A percentile compares a stretch with the other conserved stretches of the same genome.
Evolutionary conservation across 2,329 filamentous ascomycete genomes (phyloP).

Genomic region (Pseudocercospora crystallina): DNA sequence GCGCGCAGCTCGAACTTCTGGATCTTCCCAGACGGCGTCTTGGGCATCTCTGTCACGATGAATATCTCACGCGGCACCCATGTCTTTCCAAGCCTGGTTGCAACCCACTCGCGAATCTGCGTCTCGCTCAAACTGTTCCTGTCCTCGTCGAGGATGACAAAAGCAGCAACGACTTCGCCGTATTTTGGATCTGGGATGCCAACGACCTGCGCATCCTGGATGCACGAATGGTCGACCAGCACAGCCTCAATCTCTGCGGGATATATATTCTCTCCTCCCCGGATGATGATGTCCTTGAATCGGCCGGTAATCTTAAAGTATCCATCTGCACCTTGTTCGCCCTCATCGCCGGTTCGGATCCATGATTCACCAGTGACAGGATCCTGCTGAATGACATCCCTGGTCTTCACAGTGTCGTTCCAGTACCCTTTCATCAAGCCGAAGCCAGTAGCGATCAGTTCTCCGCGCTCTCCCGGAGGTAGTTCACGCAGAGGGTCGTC

Average conservation of each 20-base stretch:
- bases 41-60: conserved; percentile 1
- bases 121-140: background rate
- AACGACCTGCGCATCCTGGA: conserved; percentile 56
- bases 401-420: too few species aligned
- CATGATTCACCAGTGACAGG: too few species aligned
- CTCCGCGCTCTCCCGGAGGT: background rate
- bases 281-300: conserved; percentile 20
- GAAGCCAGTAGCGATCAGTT: background rate
- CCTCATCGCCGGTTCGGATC: too few species aligned
- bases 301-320: conserved; percentile 7
- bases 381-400: too few species aligned
- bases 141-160: conserved; percentile 50
- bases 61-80: background rate
- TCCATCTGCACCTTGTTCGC: too few species aligned
- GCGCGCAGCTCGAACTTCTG: conserved; percentile 4
- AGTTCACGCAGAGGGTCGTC: background rate
- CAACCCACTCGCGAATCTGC: background rate
- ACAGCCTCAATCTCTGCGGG: conserved; percentile 11
- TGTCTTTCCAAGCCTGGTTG: background rate
- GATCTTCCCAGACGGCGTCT: background rate
- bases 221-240: background rate
- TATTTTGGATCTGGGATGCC: conserved; percentile 78
- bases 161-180: conserved; percentile 83
- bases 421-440: too few species aligned
- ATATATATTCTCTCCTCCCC: conserved; percentile 15